Evolutionary conservation across 2,329 filamentous ascomycete species (phyloP).

Genomic region (Incumbomyces delicatus): DNA sequence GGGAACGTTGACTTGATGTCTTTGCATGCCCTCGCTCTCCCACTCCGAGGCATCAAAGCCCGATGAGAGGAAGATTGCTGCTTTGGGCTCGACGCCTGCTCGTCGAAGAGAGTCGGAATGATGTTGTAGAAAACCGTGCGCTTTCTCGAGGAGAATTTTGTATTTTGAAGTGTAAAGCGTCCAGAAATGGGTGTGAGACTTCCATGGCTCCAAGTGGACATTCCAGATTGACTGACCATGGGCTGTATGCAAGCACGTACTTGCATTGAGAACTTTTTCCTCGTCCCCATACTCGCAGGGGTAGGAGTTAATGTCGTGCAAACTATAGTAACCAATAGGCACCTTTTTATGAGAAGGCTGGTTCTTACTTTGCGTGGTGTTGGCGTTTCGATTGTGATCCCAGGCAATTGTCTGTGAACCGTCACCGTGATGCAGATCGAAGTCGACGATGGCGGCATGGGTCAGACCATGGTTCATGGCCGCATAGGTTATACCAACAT

Average conservation of each 20-base stretch:
- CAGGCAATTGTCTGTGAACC: slow-evolving; percentile 93
- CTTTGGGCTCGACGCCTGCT: slow-evolving; percentile 56
- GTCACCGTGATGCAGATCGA: slow-evolving; percentile 85
- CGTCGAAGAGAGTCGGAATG: slow-evolving; percentile 59
- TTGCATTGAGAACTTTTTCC: slow-evolving; percentile 88
- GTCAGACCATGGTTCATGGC: slow-evolving; percentile 76
- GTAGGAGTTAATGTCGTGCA: slow-evolving; percentile 98
- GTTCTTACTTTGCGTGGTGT: slow-evolving; percentile 52
- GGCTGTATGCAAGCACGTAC: slow-evolving; percentile 85
- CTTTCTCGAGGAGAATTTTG: slow-evolving; percentile 65
- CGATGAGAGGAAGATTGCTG: slow-evolving; percentile 87
- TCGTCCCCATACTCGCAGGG: slow-evolving; percentile 91
- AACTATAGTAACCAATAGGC: slow-evolving; percentile 86
- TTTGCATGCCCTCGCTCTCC: slow-evolving; percentile 87
- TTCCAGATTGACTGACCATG: slow-evolving; percentile 96
- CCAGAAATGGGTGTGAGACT: slow-evolving; percentile 78
- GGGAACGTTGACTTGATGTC: slow-evolving; percentile 89
- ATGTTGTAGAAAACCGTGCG: slow-evolving; percentile 61
- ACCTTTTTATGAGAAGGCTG: slow-evolving; percentile 68
- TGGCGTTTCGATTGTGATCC: slow-evolving; percentile 70
- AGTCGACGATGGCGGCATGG: slow-evolving; percentile 87
- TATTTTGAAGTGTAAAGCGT: slow-evolving; percentile 74
- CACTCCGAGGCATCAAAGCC: slow-evolving; percentile 96
- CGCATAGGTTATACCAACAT: slow-evolving; percentile 89
- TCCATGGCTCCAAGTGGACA: slow-evolving; percentile 83